Evolutionary conservation across 257 asterid genomes (phyloP), one percentile per base, ranked within the genome.

Genomic region (Petrea volubilis): DNA sequence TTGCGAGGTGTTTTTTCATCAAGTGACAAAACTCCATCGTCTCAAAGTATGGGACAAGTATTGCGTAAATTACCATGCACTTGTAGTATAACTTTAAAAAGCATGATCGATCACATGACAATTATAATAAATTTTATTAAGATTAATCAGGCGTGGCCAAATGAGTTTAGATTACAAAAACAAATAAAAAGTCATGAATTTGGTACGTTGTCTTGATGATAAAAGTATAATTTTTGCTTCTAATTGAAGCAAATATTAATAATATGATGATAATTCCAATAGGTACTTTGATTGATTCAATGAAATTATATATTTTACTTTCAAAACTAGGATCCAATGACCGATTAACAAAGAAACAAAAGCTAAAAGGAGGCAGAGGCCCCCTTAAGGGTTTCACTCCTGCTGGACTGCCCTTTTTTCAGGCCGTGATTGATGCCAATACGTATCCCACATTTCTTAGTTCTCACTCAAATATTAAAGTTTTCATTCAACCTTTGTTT

Each of bases 351-450:
- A 51, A 55, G 27, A 4, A 15, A 20, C 10, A 29, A 58, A 70
- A n/a, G 14, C 60, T n/a, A 14, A 60, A 63, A 55, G 61, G 58
- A 21, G 55, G 66, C 29, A 51, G 13, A 27, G 41, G 67, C 14
- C 62, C 67, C 41, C 8, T 25, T 27, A 1, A 17, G 38, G 24
- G 63, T 67, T 65, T 73, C 18, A 3, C 44, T 15, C 46, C 51
- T 60, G 21, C n/a, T 21, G 56, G 49, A 52, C 44, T 31, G 5
- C 68, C n/a, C 33, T 24, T 68, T 77, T 70, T 75, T 58, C n/a
- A 64, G 58, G 71, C 57, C 80, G 86, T 79, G 83, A 84, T 79
- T 84, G 79, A 81, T 77, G 89, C 78, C 60, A 75, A 56, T 71
- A 29, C 61, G 53, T 17, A 24, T 79, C 65, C 51, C 36, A 66